Evolutionary conservation across 345 rosid species (phyloP).

Genomic region (Aquilaria yunnanensis): DNA sequence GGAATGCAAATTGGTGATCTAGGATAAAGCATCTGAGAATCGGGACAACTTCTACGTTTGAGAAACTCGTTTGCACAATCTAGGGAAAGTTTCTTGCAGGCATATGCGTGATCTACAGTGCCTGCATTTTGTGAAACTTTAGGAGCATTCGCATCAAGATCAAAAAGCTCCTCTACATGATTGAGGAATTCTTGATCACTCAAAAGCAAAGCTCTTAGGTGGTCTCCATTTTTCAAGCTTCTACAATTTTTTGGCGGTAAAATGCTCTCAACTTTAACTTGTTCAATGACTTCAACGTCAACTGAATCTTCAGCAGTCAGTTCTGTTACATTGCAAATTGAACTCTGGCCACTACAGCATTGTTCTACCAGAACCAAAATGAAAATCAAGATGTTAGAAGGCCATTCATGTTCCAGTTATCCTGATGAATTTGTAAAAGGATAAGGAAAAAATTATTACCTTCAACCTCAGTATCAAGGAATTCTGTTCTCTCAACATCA

Average conservation of each 20-base stretch:
- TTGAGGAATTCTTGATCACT: constrained; percentile 38
- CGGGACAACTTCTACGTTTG: constrained; percentile 37
- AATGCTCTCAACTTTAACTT: constrained; percentile 8
- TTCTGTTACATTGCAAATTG: constrained; percentile 16
- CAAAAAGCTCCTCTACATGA: constrained; percentile 43
- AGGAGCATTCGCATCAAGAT: constrained; percentile 23
- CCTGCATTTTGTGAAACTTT: constrained; percentile 9
- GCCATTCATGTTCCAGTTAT: not conserved
- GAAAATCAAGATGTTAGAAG: not conserved
- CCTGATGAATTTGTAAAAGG: not conserved
- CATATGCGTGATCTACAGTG: constrained; percentile 6
- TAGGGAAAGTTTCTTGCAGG: constrained; percentile 35
- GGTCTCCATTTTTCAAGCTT: constrained; percentile 18
- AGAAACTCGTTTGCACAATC: constrained; percentile 66
- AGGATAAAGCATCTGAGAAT: constrained; percentile 25
- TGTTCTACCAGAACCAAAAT: constrained; percentile 22
- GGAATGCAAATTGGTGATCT: constrained; percentile 13
- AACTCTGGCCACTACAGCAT: constrained; percentile 23
- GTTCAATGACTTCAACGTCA: constrained; percentile 6
- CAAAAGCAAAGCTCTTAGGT: constrained; percentile 37
- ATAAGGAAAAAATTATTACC: constrained; percentile 28
- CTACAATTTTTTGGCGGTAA: constrained; percentile 4
- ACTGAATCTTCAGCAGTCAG: constrained; percentile 13
- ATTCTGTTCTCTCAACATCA: constrained; percentile 25
- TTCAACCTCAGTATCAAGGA: constrained; percentile 30